phyloP scores from a whole-genome alignment of 345 rosid species.

The Melastoma malabathricum region DNA sequence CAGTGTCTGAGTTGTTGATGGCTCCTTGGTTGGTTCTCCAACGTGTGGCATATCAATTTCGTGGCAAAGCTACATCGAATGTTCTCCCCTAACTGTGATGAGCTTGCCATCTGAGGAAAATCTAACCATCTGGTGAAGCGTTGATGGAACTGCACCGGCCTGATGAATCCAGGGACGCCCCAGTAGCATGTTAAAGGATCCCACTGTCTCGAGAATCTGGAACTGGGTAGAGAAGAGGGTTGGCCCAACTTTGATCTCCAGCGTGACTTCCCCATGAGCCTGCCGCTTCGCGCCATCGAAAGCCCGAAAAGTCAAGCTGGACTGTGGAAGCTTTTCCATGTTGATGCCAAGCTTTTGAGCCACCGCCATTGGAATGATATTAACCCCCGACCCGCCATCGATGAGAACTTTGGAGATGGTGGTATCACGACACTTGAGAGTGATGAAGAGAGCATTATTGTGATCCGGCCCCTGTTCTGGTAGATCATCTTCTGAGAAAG shows the following conservation, averaged over 20 bases:
- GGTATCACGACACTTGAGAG: too few relatives aligned
- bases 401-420: too few relatives aligned
- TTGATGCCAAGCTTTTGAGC: too few relatives aligned
- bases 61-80: not conserved
- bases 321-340: too few relatives aligned
- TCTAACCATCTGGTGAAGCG: not conserved
- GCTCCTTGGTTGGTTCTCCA: not conserved
- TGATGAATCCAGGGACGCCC: not conserved
- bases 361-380: too few relatives aligned
- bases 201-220: not conserved
- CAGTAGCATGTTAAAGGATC: not conserved
- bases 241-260: not conserved
- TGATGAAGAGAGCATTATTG: too few relatives aligned
- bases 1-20: too few relatives aligned
- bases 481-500: not conserved
- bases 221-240: not conserved
- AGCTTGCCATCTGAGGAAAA: not conserved
- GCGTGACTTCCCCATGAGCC: not conserved
- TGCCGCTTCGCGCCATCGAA: conserved; percentile 1
- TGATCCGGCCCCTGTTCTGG: too few relatives aligned
- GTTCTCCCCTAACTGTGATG: not conserved
- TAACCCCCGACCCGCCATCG: too few relatives aligned
- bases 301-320: not conserved
- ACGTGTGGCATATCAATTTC: not conserved
- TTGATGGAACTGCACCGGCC: not conserved